Percentiles rank a stretch among this genome's conserved stretches.
Evolutionary conservation across 257 asterid genomes (phyloP).

Genomic region (Solanum clarkiae): DNA sequence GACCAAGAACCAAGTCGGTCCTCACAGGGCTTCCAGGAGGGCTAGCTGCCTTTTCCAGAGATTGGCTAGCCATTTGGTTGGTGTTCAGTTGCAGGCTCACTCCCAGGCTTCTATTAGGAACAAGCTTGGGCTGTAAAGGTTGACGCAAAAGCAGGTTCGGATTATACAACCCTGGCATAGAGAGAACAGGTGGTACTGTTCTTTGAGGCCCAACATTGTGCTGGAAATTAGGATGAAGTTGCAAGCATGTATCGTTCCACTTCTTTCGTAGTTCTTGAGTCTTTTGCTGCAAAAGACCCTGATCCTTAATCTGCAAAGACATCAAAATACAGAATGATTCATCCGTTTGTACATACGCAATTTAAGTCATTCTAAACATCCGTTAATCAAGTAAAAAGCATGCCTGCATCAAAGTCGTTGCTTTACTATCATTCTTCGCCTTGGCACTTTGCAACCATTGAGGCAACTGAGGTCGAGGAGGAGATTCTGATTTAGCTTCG

Average conservation of each 20-base stretch:
- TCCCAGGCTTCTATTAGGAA: conserved; percentile 7
- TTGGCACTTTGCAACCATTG: conserved; percentile 79
- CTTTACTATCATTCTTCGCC: conserved; percentile 22
- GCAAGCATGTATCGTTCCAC: conserved; percentile 65
- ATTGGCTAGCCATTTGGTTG: conserved; percentile 8
- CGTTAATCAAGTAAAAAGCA: not conserved
- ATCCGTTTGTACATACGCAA: not conserved
- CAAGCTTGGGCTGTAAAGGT: conserved; percentile 46
- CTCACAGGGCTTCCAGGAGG: conserved; percentile 68
- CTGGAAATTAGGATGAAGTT: conserved; percentile 62
- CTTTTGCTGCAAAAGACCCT: conserved; percentile 46
- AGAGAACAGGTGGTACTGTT: conserved; percentile 22
- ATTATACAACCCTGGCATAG: conserved; percentile 33
- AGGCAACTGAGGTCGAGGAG: conserved; percentile 42
- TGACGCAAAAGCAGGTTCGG: conserved; percentile 37
- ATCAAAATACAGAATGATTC: not conserved
- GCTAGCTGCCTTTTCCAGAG: conserved; percentile 6
- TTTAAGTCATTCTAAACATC: not conserved
- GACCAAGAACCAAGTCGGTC: conserved; percentile 83
- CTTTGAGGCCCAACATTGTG: conserved; percentile 22
- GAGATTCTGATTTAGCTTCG: conserved; percentile 26
- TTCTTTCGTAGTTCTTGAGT: conserved; percentile 58
- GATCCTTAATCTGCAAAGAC: conserved; percentile 38
- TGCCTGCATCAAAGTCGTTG: conserved; percentile 40
- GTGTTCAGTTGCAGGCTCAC: conserved; percentile 45